Evolutionary conservation across 108 stramenopile species (phyloP), one percentile per base, ranked within the genome.

Genomic region (Pseudonitzschia multiseries): DNA sequence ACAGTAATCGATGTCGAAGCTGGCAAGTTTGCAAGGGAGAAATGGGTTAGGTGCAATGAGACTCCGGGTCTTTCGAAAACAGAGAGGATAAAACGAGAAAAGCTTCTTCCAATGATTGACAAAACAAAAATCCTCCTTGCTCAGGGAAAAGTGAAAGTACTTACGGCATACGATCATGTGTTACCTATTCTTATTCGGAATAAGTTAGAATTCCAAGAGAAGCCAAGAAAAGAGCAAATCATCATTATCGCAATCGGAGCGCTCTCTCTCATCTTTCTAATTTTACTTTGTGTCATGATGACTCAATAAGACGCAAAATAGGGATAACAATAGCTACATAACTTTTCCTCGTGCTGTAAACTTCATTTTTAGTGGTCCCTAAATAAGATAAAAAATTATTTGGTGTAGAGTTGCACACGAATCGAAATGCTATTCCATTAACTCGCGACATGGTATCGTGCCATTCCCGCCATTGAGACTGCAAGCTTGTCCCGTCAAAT

Each of bases 401-500:
- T n/a, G n/a, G n/a, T 26, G 10, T 24, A 2, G 2, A 20, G 2
- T 56, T 20, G 24, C 3, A 56, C 1, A 18, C 12, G 1, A 48
- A 10, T 8, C 64, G 21, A 14, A 41, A 33, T 22, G 6, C 48
- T 79, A 92, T 69, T 89, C 87, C 91, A 92, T 92, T 36, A 92
- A 67, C 63, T 92, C 91, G 52, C 76, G 60, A 68, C 89, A 93
- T 21, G 87, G 87, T 76, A 93, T 93, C 24, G 65, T 89, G 0
- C 89, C 91, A 69, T 90, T 75, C 26, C 84, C 89, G 17, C 91
- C 91, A 54, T 86, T 79, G n/a, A 93, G 67, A 50, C 86, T 72
- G 51, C 91, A 93, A 21, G 90, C 83, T 76, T 90, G 87, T 27
- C 89, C 91, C n/a, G 91, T 90, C 43, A 85, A 80, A 63, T 93